Conservation (phyloP, 306 rosid species). For the Dryas alaskensis region DNA sequence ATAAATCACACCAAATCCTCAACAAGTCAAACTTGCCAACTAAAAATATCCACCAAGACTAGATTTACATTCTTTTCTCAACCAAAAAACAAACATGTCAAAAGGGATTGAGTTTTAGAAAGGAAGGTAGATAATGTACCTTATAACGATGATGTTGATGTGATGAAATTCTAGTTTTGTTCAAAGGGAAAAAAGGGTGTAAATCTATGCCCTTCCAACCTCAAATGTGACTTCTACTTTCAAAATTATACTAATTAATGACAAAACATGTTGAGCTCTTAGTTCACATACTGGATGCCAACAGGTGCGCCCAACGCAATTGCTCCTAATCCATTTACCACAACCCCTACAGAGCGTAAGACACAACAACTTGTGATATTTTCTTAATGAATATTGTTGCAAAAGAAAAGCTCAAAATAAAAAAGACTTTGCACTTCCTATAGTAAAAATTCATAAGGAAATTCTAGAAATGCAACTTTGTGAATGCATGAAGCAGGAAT, state of each 20-base stretch:
- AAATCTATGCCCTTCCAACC: constrained; percentile 28
- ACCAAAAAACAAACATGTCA: background rate
- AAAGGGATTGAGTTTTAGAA: background rate
- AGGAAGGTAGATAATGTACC: background rate
- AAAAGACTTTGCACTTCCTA: background rate
- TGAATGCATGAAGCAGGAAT: background rate
- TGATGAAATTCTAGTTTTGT: constrained; percentile 6
- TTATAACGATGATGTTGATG: background rate
- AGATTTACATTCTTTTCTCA: background rate
- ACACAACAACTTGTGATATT: constrained; percentile 3
- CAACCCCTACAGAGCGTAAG: constrained; percentile 58
- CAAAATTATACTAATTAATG: constrained; percentile 15
- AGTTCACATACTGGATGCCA: constrained; percentile 68
- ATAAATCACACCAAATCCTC: constrained; percentile 4
- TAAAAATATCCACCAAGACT: constrained; percentile 3
- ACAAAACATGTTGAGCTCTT: constrained; percentile 24
- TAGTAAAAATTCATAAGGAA: background rate
- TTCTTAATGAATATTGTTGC: background rate
- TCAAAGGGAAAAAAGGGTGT: constrained; percentile 7
- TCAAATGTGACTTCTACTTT: constrained; percentile 27
- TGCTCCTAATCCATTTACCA: constrained; percentile 71
- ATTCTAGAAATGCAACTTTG: background rate
- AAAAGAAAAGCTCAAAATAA: background rate
- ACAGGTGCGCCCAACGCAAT: constrained; percentile 85
- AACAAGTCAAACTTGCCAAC: background rate